These are phyloP conservation scores for Starmerella asiatica DNA, from an alignment of 805 yeast genomes.

Conservation along the genomic window DNA sequence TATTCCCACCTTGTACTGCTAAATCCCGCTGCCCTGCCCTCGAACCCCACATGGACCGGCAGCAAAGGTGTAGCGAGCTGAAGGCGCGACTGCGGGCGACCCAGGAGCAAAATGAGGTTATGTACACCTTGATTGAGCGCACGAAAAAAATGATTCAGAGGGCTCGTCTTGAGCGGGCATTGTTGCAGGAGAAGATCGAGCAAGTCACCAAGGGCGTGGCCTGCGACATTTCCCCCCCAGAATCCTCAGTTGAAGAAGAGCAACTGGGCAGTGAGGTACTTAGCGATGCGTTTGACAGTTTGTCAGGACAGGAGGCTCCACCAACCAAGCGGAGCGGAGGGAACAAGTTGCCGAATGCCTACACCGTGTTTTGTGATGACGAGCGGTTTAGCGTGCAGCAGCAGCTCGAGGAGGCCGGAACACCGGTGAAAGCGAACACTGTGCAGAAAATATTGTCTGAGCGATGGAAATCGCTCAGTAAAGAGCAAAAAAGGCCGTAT, in stretches of 20 bases:
- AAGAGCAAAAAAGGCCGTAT: constrained; percentile 19
- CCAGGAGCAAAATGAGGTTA: constrained; percentile 63
- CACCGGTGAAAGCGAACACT: constrained; percentile 3
- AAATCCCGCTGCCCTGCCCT: too few relatives aligned
- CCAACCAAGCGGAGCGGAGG: neutral
- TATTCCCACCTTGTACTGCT: too few relatives aligned
- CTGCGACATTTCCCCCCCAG: constrained; percentile 12
- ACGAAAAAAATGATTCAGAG: constrained; percentile 65
- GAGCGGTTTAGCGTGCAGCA: constrained; percentile 62
- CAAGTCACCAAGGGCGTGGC: constrained; percentile 7
- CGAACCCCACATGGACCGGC: too few relatives aligned
- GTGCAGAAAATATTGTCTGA: constrained; percentile 34
- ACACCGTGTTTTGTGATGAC: constrained; percentile 70
- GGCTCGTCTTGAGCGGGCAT: constrained; percentile 66
- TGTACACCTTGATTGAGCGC: constrained; percentile 63
- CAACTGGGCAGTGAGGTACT: neutral
- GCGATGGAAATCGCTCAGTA: constrained; percentile 58
- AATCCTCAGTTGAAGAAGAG: constrained; percentile 7
- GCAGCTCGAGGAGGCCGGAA: constrained; percentile 32
- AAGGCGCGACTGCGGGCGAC: constrained; percentile 55
- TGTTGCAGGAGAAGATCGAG: constrained; percentile 69
- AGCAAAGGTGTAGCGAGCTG: constrained; percentile 58
- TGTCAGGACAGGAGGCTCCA: constrained; percentile 2
- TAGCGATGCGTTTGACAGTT: neutral
- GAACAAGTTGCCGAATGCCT: constrained; percentile 43